These are phyloP conservation scores for Emericellopsis terricola DNA, from an alignment of 495 filamentous ascomycete species.

Conservation along the genomic window DNA sequence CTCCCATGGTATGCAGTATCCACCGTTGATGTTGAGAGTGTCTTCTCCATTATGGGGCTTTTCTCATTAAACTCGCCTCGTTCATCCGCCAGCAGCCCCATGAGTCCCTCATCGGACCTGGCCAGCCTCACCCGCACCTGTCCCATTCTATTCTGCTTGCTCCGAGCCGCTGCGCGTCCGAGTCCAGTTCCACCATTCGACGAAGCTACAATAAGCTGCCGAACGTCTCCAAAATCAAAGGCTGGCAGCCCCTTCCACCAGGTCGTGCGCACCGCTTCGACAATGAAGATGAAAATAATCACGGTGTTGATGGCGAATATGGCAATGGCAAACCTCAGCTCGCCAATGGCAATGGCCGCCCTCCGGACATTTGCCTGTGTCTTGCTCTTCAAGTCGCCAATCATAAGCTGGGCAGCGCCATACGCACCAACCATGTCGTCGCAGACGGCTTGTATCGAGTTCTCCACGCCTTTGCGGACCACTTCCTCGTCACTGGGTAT, in stretches of 20 bases:
- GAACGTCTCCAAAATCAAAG: not conserved
- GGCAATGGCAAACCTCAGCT: constrained; percentile 13
- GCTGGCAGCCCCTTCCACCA: constrained; percentile 4
- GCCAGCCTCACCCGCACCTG: too few relatives aligned
- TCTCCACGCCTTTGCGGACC: constrained; percentile 12
- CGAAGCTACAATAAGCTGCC: not conserved
- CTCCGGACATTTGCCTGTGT: constrained; percentile 5
- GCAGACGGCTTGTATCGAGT: constrained; percentile 12
- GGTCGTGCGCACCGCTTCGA: not conserved
- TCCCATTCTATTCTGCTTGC: too few relatives aligned
- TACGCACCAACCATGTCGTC: constrained; percentile 18
- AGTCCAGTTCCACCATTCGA: too few relatives aligned
- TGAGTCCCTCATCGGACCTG: too few relatives aligned
- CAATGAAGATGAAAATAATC: constrained; percentile 7
- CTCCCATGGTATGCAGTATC: too few relatives aligned
- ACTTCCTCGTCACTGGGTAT: constrained; percentile 7
- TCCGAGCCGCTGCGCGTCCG: too few relatives aligned
- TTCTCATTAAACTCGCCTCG: too few relatives aligned
- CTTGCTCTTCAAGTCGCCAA: constrained; percentile 5
- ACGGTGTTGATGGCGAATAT: constrained; percentile 8
- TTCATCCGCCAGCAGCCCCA: too few relatives aligned
- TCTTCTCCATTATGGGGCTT: too few relatives aligned
- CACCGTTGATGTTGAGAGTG: too few relatives aligned
- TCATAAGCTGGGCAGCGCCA: constrained; percentile 15
- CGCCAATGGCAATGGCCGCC: constrained; percentile 9